phyloP scores from a whole-genome alignment of 768 basidiomycete genomes.

The Phallus indusiatus region DNA sequence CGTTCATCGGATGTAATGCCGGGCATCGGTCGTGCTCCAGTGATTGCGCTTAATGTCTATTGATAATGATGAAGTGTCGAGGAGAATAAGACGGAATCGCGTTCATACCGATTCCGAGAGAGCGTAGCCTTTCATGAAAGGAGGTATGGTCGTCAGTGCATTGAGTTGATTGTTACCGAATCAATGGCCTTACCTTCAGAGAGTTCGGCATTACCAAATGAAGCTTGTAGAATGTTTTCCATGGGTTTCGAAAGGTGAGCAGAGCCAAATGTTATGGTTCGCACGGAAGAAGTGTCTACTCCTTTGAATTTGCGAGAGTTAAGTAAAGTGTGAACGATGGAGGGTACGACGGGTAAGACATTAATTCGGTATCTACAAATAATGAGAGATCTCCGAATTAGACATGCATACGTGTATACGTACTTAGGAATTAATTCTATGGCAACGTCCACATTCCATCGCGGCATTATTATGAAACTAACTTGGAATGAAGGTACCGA shows the following conservation, averaged over 20 bases:
- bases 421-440: conserved; percentile 53
- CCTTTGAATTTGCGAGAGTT: conserved; percentile 37
- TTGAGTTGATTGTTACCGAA: neutral
- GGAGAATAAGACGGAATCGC: neutral
- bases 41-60: neutral
- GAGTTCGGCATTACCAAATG: conserved; percentile 19
- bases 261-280: conserved; percentile 40
- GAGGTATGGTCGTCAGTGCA: neutral
- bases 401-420: conserved; percentile 7
- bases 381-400: neutral
- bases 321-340: conserved; percentile 54
- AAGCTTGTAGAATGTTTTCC: conserved; percentile 29
- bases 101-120: conserved; percentile 57
- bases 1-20: conserved; percentile 41
- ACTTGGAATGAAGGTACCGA: conserved; percentile 35
- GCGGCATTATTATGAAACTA: conserved; percentile 44
- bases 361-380: conserved; percentile 44
- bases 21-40: neutral
- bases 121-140: conserved; percentile 50
- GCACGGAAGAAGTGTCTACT: conserved; percentile 45
- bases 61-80: neutral
- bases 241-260: conserved; percentile 52
- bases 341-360: conserved; percentile 47
- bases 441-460: conserved; percentile 47
- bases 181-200: conserved; percentile 32